Conservation (phyloP, 2,329 filamentous ascomycete species). For the Colletotrichum navitas region DNA sequence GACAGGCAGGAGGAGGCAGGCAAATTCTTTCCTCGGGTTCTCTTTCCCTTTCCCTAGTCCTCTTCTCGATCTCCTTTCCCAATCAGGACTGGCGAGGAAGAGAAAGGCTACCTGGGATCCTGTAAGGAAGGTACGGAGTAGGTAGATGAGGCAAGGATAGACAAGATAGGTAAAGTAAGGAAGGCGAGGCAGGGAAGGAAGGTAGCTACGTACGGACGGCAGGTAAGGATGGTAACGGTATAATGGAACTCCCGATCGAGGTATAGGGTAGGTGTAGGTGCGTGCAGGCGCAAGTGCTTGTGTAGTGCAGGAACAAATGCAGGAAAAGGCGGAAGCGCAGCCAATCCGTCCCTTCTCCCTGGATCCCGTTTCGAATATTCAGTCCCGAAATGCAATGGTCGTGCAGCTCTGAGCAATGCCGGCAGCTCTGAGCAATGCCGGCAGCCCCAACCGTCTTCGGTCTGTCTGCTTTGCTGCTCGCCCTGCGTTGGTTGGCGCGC, state of each 20-base stretch:
- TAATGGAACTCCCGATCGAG: neutral
- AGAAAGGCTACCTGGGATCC: neutral
- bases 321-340: neutral
- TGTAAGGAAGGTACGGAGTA: neutral
- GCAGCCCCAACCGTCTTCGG: neutral
- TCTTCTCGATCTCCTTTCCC: neutral
- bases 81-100: neutral
- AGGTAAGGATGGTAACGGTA: neutral
- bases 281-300: too few species aligned
- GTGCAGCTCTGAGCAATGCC: conserved; percentile 3
- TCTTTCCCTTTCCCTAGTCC: neutral
- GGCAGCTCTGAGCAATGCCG: conserved; percentile 1
- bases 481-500: conserved; percentile 14
- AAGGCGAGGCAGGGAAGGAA: neutral
- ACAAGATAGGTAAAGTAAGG: neutral
- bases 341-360: conserved; percentile 14
- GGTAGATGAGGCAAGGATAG: neutral
- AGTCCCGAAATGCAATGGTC: conserved; percentile 11
- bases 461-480: neutral
- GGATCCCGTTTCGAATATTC: conserved; percentile 12
- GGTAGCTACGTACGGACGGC: neutral
- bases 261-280: neutral
- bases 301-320: neutral
- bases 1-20: neutral
- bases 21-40: neutral